Base-by-base conservation (phyloP, 2,329 filamentous ascomycete species). In the Talaromyces sp. region DNA sequence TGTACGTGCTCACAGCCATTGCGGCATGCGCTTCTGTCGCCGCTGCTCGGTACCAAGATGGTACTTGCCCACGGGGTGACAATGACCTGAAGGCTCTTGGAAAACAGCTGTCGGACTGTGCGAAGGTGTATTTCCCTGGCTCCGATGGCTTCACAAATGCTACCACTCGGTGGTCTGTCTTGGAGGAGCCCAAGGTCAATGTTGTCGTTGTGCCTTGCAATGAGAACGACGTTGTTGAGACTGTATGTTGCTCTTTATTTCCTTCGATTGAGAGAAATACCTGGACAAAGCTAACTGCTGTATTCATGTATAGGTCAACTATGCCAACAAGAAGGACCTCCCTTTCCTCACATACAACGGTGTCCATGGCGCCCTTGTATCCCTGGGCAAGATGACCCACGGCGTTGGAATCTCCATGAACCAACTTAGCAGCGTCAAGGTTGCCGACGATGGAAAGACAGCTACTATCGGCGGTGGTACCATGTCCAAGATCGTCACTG, bases 271-370 rank as follows among this genome's bases (percentile, higher is more conserved):
- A 20, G 5, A 6, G 36, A 19, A 17, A 17, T 7, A 7, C 3
- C 17, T 6, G 32, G 32, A 16, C 32, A 17, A 14, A 24, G 37
- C 22, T 41, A 41, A 41, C 16, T 4, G 3, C 14, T 13, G 11
- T 19, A 2, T 19, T 3, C 16, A 4, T 13, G 32, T 44, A 7
- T 46, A 79, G 77, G 72, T 80, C 35, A 71, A 74, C 64, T 83
- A 72, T 52, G 80, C 82, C 40, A 80, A 78, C 57, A 61, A 71
- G 36, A 65, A 74, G 42, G 60, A 71, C 2, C 51, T 82, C 2
- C 80, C 81, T 0, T 82, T 85, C 54, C 75, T 85, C 3, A 76
- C 80, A 0, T 77, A 73, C 63, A 82, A 80, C 60, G 79, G 80
- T n/a, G 75, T 71, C 2, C 82, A 85, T 52, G 82, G 81, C 3